Percentiles rank a stretch among this genome's conserved stretches.
These are phyloP conservation scores for Euphorbia lathyris DNA, from an alignment of 345 rosid genomes.

Conservation along the genomic window DNA sequence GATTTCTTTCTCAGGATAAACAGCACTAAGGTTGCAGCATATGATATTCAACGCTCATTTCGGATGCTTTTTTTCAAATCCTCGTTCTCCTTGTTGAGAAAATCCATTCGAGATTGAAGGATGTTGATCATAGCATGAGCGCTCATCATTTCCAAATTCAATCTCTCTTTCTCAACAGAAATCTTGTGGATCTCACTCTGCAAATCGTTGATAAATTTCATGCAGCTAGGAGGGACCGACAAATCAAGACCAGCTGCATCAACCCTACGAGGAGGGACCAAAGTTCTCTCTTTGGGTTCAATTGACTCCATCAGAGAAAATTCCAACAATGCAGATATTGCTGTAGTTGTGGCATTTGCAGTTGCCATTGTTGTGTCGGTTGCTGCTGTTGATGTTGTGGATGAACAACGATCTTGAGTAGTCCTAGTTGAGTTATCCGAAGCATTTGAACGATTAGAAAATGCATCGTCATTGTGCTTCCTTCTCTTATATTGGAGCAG, in stretches of 20 bases:
- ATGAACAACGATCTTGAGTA: constrained; percentile 61
- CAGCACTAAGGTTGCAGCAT: constrained; percentile 6
- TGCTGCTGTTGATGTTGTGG: constrained; percentile 56
- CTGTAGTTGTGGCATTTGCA: constrained; percentile 52
- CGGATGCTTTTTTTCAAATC: constrained; percentile 50
- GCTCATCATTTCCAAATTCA: constrained; percentile 79
- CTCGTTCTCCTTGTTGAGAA: constrained; percentile 62
- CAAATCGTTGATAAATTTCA: constrained; percentile 46
- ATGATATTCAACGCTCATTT: not conserved
- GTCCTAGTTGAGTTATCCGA: constrained; percentile 55
- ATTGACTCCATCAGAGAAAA: constrained; percentile 67
- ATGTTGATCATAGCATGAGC: constrained; percentile 74
- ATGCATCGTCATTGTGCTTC: constrained; percentile 45
- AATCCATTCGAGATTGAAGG: constrained; percentile 64
- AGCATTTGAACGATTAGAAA: constrained; percentile 39
- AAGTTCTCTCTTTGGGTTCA: constrained; percentile 36
- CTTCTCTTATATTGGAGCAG: constrained; percentile 72
- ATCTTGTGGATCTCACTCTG: constrained; percentile 63
- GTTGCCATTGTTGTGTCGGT: constrained; percentile 28
- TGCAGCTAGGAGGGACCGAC: constrained; percentile 45
- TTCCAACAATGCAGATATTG: constrained; percentile 76
- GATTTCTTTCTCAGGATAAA: constrained; percentile 8
- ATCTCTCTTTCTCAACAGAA: constrained; percentile 63
- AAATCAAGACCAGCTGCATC: constrained; percentile 33
- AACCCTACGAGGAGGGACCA: constrained; percentile 22